phyloP scores from a whole-genome alignment of 208 protist genomes.

The Phytomonas francai region DNA sequence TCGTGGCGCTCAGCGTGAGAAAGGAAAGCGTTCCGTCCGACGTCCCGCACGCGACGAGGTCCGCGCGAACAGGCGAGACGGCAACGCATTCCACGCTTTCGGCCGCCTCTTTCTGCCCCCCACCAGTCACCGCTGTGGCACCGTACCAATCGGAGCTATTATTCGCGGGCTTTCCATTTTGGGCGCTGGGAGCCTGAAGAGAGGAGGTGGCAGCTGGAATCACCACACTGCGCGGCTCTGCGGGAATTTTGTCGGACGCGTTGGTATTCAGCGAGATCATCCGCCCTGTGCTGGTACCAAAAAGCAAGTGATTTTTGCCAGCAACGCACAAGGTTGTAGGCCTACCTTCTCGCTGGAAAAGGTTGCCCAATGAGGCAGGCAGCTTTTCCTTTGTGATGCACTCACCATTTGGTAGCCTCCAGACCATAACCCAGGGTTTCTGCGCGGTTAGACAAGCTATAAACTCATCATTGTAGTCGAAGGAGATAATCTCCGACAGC shows the following conservation, averaged over 20 bases:
- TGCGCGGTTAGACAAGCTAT: conserved; percentile 49
- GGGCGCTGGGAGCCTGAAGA: conserved; percentile 9
- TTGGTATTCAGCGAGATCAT: conserved; percentile 75
- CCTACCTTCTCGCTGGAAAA: conserved; percentile 57
- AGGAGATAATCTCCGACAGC: conserved; percentile 38
- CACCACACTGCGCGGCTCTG: conserved; percentile 28
- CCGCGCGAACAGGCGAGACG: conserved; percentile 47
- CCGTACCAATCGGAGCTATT: too few species aligned
- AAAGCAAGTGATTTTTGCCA: conserved; percentile 72
- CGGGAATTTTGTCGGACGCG: conserved; percentile 18
- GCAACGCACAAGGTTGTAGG: conserved; percentile 66
- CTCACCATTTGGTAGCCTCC: conserved; percentile 46
- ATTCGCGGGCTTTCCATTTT: background rate
- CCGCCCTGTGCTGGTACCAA: conserved; percentile 62
- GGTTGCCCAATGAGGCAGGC: conserved; percentile 15
- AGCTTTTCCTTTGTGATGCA: conserved; percentile 38
- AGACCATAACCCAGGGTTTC: conserved; percentile 38
- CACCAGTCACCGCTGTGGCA: too few species aligned
- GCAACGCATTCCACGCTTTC: conserved; percentile 47
- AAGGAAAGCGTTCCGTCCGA: conserved; percentile 56
- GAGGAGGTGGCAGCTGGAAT: conserved; percentile 19
- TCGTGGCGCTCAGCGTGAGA: conserved; percentile 54
- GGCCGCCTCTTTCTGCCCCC: background rate
- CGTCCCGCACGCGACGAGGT: conserved; percentile 69
- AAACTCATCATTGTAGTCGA: conserved; percentile 80